Evolutionary conservation across 1,139 yeast species (phyloP), one percentile per base, ranked within the genome.

Genomic region (Debaryomycetaceae sp.): DNA sequence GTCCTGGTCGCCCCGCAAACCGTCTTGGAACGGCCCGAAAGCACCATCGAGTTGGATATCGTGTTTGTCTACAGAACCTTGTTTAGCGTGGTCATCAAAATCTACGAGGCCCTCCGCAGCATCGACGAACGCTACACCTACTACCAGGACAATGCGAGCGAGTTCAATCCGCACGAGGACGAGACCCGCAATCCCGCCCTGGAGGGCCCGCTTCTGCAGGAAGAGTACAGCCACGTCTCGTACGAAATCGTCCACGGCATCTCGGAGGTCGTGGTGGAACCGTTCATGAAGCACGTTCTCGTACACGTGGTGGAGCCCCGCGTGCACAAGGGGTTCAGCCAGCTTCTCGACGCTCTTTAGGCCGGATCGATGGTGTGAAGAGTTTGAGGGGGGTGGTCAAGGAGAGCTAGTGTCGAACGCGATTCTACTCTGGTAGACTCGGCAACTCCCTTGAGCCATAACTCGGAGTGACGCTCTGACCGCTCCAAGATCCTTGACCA

Each of bases 21-120:
- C n/a, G n/a, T n/a, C 27, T 62, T 64, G 23, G 71, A 64, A 37
- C 64, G 63, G 41, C 44, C 64, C 28, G 71, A 64, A 35, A 62
- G 64, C 28, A 64, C 63, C 35, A 63, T 64, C 28, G 45, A 51
- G 16, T 48, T 64, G 30, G 71, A 64, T 37, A 51, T 49, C 16
- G 41, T 63, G 26, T 64, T 64, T 39, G 60, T 60, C 6, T 60
- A 51, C 43, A 62, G 60, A 38, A 55, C 55, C 23, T 45, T 58
- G 28, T 41, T 63, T 25, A 49, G 53, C 36, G 38, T 63, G 28
- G 36, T 62, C 10, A 33, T 52, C n/a, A 41, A 44, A 30, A 51
- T 63, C 19, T 56, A 53, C 29, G 42, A 40, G 7, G 51, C 51
- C 5, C 33, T 42, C 26, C 35, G 37, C 24, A 38, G 36, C 18